Evolutionary conservation across 2,329 filamentous ascomycete genomes (phyloP).

Genomic region (Paraphoma sp.): DNA sequence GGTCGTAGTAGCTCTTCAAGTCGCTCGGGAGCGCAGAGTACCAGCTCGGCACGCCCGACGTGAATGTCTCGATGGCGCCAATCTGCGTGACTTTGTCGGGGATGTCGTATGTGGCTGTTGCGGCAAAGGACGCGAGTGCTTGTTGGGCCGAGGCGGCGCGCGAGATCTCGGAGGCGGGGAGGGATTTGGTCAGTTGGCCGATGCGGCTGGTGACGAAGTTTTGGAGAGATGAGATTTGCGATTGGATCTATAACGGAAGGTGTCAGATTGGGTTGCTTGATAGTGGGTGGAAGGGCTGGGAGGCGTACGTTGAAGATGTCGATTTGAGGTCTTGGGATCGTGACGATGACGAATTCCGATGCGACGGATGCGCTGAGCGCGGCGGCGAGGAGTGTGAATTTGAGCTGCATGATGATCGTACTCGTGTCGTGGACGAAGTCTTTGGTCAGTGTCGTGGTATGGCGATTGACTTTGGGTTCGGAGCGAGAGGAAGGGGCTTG

Average conservation of each 20-base stretch:
- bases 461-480: background rate
- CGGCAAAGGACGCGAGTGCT: slow-evolving; percentile 27
- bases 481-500: background rate
- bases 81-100: slow-evolving; percentile 22
- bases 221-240: slow-evolving; percentile 20
- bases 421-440: background rate
- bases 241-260: slow-evolving; percentile 9
- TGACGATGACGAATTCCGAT: slow-evolving; percentile 31
- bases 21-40: slow-evolving; percentile 32
- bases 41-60: slow-evolving; percentile 21
- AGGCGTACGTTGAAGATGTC: slow-evolving; percentile 20
- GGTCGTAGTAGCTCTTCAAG: slow-evolving; percentile 31
- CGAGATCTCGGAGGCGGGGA: slow-evolving; percentile 11
- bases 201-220: slow-evolving; percentile 17
- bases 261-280: no score
- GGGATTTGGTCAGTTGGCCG: slow-evolving; percentile 17
- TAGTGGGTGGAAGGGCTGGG: background rate
- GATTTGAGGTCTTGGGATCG: slow-evolving; percentile 17
- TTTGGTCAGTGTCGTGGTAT: background rate
- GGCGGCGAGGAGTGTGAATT: slow-evolving; percentile 23
- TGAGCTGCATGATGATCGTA: slow-evolving; percentile 20
- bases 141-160: slow-evolving; percentile 23
- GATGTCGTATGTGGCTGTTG: slow-evolving; percentile 24
- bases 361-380: slow-evolving; percentile 21
- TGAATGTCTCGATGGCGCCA: slow-evolving; percentile 20